A percentile compares a stretch with the other conserved stretches of the same genome.
Conservation (phyloP, 2,329 filamentous ascomycete genomes). For the Diatrype stigma region DNA sequence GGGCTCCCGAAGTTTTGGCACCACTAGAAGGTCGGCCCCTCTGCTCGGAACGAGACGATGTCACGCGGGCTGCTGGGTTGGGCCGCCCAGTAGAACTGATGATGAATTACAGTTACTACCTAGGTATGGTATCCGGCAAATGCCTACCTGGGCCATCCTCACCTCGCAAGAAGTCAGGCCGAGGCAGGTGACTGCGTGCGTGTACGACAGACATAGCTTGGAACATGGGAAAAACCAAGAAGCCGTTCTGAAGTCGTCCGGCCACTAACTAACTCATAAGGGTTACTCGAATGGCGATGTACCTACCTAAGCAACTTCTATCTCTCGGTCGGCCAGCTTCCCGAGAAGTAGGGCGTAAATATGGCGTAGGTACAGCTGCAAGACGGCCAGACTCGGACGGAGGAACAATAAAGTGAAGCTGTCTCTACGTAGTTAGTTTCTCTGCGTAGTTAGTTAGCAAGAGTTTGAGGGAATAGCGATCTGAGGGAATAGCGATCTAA, state of each 20-base stretch:
- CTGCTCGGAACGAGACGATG: background rate
- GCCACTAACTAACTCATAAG: background rate
- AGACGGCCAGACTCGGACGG: no score
- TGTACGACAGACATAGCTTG: background rate
- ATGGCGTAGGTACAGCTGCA: background rate
- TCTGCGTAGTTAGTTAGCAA: no score
- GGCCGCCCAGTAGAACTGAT: background rate
- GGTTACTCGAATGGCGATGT: background rate
- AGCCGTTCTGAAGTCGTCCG: no score
- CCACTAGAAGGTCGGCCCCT: constrained; percentile 5
- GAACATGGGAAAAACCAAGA: background rate
- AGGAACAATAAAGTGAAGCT: no score
- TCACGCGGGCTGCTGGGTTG: background rate
- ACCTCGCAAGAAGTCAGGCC: no score
- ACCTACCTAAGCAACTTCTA: no score
- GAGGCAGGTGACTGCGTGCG: no score
- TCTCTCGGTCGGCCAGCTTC: background rate
- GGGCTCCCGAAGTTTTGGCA: constrained; percentile 12
- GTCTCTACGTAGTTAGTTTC: no score
- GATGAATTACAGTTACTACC: background rate
- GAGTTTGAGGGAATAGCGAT: no score
- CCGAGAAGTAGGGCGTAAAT: background rate
- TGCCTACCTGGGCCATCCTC: no score
- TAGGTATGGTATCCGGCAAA: no score
- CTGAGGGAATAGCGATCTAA: background rate